Evolutionary conservation across 257 asterid genomes (phyloP).

Genomic region (Paulownia fortunei): DNA sequence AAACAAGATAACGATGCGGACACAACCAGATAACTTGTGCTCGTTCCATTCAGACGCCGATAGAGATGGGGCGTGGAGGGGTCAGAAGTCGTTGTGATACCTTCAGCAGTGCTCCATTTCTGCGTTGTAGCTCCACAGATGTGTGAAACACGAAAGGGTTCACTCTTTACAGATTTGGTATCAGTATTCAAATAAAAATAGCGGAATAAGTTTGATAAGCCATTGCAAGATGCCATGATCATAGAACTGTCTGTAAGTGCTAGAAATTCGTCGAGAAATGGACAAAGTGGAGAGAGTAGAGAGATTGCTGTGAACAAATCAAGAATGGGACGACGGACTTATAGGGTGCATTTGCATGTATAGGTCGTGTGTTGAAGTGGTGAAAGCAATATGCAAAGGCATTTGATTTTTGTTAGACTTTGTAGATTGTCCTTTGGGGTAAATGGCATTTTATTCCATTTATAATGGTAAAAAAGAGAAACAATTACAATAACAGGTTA

Average conservation of each 20-base stretch:
- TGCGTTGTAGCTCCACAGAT: not conserved
- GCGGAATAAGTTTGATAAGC: not conserved
- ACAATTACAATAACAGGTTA: no score
- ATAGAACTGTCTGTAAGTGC: not conserved
- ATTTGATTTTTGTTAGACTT: no score
- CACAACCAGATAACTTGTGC: not conserved
- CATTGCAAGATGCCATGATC: not conserved
- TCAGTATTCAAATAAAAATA: not conserved
- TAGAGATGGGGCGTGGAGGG: not conserved
- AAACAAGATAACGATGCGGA: not conserved
- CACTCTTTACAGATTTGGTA: not conserved
- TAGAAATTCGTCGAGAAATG: not conserved
- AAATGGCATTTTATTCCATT: no score
- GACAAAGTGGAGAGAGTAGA: not conserved
- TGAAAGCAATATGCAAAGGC: no score
- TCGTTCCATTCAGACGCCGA: not conserved
- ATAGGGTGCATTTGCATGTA: no score
- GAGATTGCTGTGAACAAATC: no score
- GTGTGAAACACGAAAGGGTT: not conserved
- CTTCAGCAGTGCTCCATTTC: not conserved
- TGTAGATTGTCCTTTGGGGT: no score
- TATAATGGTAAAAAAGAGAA: no score
- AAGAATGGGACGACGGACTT: no score
- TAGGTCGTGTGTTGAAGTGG: no score
- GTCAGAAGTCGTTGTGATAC: not conserved